Conservation (phyloP, 768 basidiomycete genomes). For the Boletus sp. region DNA sequence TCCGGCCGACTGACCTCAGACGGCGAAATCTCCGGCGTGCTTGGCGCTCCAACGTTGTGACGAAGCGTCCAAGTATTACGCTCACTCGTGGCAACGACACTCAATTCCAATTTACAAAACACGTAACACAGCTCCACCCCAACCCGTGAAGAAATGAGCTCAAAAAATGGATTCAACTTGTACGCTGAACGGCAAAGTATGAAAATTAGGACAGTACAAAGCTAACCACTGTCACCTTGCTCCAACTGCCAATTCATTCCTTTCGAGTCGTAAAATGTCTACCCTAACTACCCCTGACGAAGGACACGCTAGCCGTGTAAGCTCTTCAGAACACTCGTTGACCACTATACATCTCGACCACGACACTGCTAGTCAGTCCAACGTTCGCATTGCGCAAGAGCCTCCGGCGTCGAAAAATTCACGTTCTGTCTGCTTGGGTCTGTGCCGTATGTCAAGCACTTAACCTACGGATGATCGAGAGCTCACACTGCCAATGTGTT, state of each 20-base stretch:
- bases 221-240: neutral
- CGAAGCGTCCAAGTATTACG: neutral
- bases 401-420: constrained; percentile 12
- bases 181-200: neutral
- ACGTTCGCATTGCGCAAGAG: neutral
- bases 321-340: constrained; percentile 13
- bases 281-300: constrained; percentile 7
- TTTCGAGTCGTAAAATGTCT: constrained; percentile 16
- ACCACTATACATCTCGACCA: constrained; percentile 9
- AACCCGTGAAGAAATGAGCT: neutral
- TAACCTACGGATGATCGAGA: no score
- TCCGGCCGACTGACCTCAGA: neutral
- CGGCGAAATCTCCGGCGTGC: no score
- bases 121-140: constrained; percentile 19
- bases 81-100: neutral
- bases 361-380: constrained; percentile 2
- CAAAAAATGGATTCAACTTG: neutral
- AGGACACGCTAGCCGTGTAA: constrained; percentile 10
- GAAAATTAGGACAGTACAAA: neutral
- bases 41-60: no score
- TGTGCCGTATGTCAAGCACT: no score
- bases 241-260: constrained; percentile 13
- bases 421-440: neutral
- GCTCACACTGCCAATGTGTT: no score
- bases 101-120: neutral